Evolutionary conservation across 2,329 filamentous ascomycete genomes (phyloP).

Genomic region (Aaosphaeria arxii): DNA sequence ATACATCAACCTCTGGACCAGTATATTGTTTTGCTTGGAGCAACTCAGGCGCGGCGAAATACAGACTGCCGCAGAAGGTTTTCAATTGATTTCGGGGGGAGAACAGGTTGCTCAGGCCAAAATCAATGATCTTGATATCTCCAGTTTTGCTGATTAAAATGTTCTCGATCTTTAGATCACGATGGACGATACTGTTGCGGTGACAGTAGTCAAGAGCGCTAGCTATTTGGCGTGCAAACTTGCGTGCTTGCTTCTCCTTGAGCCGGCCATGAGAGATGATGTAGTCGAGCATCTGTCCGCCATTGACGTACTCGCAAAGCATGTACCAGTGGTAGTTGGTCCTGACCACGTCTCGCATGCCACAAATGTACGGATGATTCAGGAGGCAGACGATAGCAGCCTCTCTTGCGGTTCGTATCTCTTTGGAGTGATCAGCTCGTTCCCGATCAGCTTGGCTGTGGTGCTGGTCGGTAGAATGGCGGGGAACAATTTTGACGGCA

Average conservation of each 20-base stretch:
- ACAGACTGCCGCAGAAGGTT: conserved; percentile 96
- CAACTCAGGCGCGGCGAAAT: conserved; percentile 94
- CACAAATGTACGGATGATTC: conserved; percentile 93
- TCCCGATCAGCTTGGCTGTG: conserved; percentile 71
- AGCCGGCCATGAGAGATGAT: conserved; percentile 97
- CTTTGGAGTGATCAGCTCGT: conserved; percentile 91
- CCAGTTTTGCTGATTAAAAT: conserved; percentile 98
- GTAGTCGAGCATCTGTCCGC: conserved; percentile 98
- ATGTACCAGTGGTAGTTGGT: conserved; percentile 99
- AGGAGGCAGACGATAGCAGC: conserved; percentile 94
- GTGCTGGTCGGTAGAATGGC: conserved; percentile 84
- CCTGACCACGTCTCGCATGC: conserved; percentile 89
- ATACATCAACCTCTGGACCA: conserved; percentile 93
- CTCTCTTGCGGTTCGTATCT: conserved; percentile 90
- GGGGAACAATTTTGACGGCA: conserved; percentile 94
- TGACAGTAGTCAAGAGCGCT: conserved; percentile 97
- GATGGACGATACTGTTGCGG: conserved; percentile 95
- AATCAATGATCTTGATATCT: conserved; percentile 99
- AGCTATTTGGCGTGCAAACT: conserved; percentile 95
- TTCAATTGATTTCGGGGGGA: conserved; percentile 81
- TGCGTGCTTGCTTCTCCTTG: conserved; percentile 97
- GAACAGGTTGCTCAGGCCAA: conserved; percentile 95
- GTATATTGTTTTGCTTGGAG: conserved; percentile 92
- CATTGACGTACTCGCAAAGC: conserved; percentile 98
- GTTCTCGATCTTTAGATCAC: conserved; percentile 98